Base-by-base conservation (phyloP, 768 basidiomycete species). In the Tephrocybe sp. region DNA sequence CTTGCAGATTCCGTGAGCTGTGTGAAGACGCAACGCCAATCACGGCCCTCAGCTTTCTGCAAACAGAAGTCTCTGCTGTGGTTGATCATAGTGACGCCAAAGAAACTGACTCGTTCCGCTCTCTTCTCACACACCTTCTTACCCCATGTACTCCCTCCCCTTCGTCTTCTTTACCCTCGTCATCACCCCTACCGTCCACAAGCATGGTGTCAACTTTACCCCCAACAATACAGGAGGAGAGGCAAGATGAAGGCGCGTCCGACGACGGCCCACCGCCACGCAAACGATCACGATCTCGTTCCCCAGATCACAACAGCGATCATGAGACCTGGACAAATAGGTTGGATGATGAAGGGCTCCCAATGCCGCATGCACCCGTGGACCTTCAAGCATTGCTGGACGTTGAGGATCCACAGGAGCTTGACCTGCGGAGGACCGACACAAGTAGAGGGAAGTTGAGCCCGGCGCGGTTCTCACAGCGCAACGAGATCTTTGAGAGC, bases 1-100 rank as follows among this genome's bases (percentile, higher is more conserved):
- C 44, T 26, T 9, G 24, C 24, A 92, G 90, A 58, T 92, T 91
- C 69, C 81, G 85, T n/a, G 90, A 93, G 61, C 84, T 90, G 77
- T 88, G 88, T 60, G 81, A 83, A 64, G 80, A 82, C 39, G 73
- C 67, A 14, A 66, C 83, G 1, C 72, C 81, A 0, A 75, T 87
- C 20, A 79, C 83, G 59, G 86, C 90, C 0, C 74, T 93, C 34
- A 76, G 72, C 12, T 92, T 90, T 68, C 69, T 93, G 28, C 85
- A 86, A 64, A 81, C 73, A 0, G 77, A 85, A 43, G 86, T 93
- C 8, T 83, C 83, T 0, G 74, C 75, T 1, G 83, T 88, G 3
- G 90, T 91, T 15, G 80, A 91, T 62, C 88, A 90, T 57, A 71
- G 68, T 50, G 77, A 86, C 57, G 59, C 75, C 0, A 76, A 80